These are phyloP conservation scores for Cercospora citrullina DNA, from an alignment of 2,329 filamentous ascomycete genomes.

Conservation along the genomic window DNA sequence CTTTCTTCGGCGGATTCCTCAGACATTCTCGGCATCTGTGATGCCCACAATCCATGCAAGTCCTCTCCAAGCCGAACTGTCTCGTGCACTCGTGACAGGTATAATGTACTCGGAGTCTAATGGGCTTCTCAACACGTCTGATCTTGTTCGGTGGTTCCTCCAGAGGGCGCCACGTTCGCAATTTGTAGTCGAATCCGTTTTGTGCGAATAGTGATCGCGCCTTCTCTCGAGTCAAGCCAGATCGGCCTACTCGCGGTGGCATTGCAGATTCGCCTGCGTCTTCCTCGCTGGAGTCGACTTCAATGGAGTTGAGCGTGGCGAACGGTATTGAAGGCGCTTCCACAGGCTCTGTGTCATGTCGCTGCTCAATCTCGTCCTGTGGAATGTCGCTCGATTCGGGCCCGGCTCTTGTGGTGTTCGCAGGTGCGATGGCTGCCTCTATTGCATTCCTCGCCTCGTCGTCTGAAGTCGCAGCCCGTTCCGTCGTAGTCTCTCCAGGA, in stretches of 20 bases:
- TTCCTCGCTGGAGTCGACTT: conserved; percentile 26
- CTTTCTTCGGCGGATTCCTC: conserved; percentile 68
- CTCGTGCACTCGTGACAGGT: conserved; percentile 80
- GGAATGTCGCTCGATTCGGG: conserved; percentile 9
- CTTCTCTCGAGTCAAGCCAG: conserved; percentile 27
- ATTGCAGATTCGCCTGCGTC: conserved; percentile 28
- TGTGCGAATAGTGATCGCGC: conserved; percentile 46
- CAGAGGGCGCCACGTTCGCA: conserved; percentile 17
- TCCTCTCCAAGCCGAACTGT: conserved; percentile 69
- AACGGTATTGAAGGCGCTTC: conserved; percentile 5
- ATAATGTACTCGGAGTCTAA: conserved; percentile 74
- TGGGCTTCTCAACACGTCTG: conserved; percentile 57
- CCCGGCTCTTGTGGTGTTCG: conserved; percentile 5
- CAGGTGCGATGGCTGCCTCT: not conserved
- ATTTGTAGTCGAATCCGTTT: conserved; percentile 43
- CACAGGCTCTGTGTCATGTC: not conserved
- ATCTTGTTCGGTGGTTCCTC: conserved; percentile 31
- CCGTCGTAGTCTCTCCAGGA: not conserved
- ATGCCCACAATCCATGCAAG: conserved; percentile 77
- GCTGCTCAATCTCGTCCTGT: not conserved
- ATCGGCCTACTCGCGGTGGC: conserved; percentile 23
- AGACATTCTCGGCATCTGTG: conserved; percentile 77
- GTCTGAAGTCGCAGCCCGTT: not conserved
- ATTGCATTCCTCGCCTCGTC: conserved; percentile 13
- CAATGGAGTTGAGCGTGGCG: conserved; percentile 18